Evolutionary conservation across 192 early-diverging fungal species (phyloP), one percentile per base, ranked within the genome.

Genomic region (Diversispora eburnea): DNA sequence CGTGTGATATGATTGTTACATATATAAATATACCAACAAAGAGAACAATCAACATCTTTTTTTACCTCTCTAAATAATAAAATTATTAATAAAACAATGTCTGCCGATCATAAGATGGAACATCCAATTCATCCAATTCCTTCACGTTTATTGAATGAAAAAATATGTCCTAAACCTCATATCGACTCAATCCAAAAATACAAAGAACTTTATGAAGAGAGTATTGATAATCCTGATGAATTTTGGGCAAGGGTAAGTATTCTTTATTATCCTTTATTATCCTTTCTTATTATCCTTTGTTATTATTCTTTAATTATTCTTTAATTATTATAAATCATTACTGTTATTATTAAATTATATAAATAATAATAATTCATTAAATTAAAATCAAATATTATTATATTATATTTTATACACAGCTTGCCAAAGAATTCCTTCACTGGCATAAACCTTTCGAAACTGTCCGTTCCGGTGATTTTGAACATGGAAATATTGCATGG

Each of bases 401-500:
- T 33, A n/a, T 51, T 25, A 62, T 19, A 22, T 13, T 5, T 52
- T 47, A 20, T 42, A 39, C 7, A 62, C 25, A 91, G 91, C 45
- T 90, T 48, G 96, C 93, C 8, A 85, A 81, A 49, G 90, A 95
- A 59, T 77, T 91, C 46, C 79, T 98, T 73, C 81, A 83, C 54
- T 98, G 96, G 96, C 81, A 83, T 76, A 86, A 84, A 77, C 91
- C 92, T 58, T 96, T 95, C 81, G 79, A 84, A 67, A 85, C 83
- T 39, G 91, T 92, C 69, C 74, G 77, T 25, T 82, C 85, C 52
- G 94, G 96, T 42, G 83, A 82, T 58, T 92, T 97, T 75, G 78
- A 88, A 41, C 83, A 90, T 56, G 96, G 96, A 63, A 89, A 98
- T 80, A 87, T 92, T 74, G 88, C 94, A 45, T 98, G 96, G 96